Conservation (phyloP, 2,329 filamentous ascomycete species). For the Aaosphaeria arxii region DNA sequence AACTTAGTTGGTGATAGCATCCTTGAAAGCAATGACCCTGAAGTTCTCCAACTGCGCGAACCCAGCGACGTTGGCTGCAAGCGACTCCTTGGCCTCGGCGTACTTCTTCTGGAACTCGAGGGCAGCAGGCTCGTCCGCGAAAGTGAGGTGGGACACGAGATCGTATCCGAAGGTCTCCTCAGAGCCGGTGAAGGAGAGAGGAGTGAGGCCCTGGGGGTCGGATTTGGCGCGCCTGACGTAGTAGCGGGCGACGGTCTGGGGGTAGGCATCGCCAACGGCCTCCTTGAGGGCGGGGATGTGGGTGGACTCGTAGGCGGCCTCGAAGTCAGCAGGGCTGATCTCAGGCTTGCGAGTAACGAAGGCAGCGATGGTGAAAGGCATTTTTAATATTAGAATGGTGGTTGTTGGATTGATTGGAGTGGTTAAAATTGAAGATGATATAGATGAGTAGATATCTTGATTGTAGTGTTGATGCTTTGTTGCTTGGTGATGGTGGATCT, state of each 20-base stretch:
- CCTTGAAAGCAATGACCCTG: conserved; percentile 8
- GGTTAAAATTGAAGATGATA: not conserved
- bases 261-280: conserved; percentile 2
- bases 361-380: conserved; percentile 10
- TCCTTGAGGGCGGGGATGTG: conserved; percentile 5
- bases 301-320: conserved; percentile 3
- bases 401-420: not conserved
- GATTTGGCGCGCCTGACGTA: conserved; percentile 8
- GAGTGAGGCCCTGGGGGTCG: conserved; percentile 5
- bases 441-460: not conserved
- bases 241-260: conserved; percentile 4
- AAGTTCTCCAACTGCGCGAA: conserved; percentile 7
- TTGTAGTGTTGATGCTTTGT: not conserved
- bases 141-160: conserved; percentile 4
- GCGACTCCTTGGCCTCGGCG: conserved; percentile 3
- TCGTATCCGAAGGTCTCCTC: conserved; percentile 7
- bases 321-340: conserved; percentile 4
- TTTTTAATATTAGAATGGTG: not conserved
- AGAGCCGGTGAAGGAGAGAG: conserved; percentile 5
- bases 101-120: conserved; percentile 8
- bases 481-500: not conserved
- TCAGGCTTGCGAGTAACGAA: conserved; percentile 8
- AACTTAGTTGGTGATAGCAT: conserved; percentile 1
- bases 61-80: conserved; percentile 3
- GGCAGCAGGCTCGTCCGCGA: conserved; percentile 4